A percentile compares a stretch with the other conserved stretches of the same genome.
phyloP scores from a whole-genome alignment of 176 grass and related monocot genomes.

The Paspalum notatum region DNA sequence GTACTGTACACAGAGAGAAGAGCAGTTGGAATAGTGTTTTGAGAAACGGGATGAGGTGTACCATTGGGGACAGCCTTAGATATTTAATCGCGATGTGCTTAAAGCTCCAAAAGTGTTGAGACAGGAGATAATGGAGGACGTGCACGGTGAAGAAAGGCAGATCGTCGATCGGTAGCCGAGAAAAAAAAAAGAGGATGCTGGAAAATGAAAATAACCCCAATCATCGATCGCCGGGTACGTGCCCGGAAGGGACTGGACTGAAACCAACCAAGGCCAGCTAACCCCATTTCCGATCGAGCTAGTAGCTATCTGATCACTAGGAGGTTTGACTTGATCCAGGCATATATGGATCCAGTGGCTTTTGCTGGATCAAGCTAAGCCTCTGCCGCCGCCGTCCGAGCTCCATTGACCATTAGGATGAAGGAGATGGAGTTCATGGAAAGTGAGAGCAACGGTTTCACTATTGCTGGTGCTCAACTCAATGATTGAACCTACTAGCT shows the following conservation, averaged over 20 bases:
- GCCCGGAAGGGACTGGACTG: constrained; percentile 4
- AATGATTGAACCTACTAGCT: constrained; percentile 26
- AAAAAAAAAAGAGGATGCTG: background rate
- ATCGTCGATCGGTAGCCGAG: background rate
- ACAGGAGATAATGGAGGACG: constrained; percentile 28
- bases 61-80: no score
- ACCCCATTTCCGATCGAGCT: background rate
- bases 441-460: background rate
- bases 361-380: background rate
- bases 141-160: background rate
- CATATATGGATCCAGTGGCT: constrained; percentile 12
- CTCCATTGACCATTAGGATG: constrained; percentile 12
- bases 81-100: background rate
- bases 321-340: constrained; percentile 18
- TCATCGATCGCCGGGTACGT: background rate
- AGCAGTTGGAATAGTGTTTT: no score
- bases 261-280: background rate
- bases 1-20: no score
- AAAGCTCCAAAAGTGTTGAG: constrained; percentile 1
- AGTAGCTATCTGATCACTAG: constrained; percentile 22
- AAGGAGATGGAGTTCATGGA: constrained; percentile 16
- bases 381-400: background rate
- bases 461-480: constrained; percentile 18
- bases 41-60: no score
- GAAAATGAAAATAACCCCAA: background rate